Evolutionary conservation across 225 moss, liverwort and hornwort species (phyloP).

Genomic region (Neckera pumila): DNA sequence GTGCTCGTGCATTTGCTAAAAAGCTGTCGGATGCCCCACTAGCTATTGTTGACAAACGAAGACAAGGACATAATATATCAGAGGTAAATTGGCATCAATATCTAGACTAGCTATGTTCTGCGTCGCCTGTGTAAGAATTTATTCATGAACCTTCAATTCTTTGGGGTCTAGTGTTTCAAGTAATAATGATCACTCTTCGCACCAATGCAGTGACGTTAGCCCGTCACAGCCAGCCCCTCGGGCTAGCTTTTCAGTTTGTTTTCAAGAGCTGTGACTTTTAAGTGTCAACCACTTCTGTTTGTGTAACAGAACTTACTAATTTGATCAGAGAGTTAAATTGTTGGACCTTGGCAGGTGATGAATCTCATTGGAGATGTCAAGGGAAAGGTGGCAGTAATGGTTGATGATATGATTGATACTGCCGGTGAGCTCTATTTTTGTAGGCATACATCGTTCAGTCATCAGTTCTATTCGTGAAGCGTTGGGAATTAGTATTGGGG

Average conservation of each 20-base stretch:
- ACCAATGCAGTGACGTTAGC: neutral
- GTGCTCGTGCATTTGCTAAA: conserved; percentile 96
- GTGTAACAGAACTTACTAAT: neutral
- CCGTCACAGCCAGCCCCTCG: neutral
- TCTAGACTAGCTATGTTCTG: neutral
- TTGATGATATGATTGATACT: conserved; percentile 99
- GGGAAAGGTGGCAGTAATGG: conserved; percentile 94
- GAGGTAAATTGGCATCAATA: conserved; percentile 39
- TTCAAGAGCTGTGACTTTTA: neutral
- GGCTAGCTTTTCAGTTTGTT: neutral
- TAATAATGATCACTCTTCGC: neutral
- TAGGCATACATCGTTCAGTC: neutral
- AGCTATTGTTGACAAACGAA: conserved; percentile 95
- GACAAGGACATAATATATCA: conserved; percentile 86
- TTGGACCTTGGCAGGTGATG: conserved; percentile 56
- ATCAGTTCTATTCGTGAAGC: neutral
- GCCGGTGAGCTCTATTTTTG: conserved; percentile 37
- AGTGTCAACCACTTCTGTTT: neutral
- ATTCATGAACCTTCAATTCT: neutral
- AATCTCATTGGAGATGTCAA: conserved; percentile 94
- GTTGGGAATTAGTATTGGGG: neutral
- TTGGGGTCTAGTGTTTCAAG: neutral
- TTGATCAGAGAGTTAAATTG: neutral
- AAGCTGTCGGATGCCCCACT: conserved; percentile 96
- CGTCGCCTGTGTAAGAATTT: neutral